Percentiles rank a stretch among this genome's conserved stretches.
These are phyloP conservation scores for Petunia hybrid DNA, from an alignment of 305 asterid genomes.

Conservation along the genomic window DNA sequence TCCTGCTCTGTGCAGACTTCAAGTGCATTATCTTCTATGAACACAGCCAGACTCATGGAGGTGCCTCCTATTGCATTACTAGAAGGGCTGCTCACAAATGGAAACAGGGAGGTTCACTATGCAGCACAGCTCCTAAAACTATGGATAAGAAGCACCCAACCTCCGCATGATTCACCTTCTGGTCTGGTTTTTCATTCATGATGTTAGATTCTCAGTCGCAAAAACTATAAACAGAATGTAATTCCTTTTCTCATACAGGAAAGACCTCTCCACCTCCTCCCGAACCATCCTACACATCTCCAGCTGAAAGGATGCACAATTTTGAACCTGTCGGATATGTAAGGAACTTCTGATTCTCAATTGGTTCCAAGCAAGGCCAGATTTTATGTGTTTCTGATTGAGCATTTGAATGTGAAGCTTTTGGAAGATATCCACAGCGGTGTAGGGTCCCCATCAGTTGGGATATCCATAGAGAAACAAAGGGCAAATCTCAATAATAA, in stretches of 20 bases:
- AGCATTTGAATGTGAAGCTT: conserved; percentile 35
- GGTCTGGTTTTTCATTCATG: conserved; percentile 52
- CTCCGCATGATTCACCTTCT: conserved; percentile 75
- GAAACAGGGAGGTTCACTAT: conserved; percentile 57
- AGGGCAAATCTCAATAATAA: conserved; percentile 38
- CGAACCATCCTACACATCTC: conserved; percentile 62
- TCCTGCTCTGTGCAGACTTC: conserved; percentile 23
- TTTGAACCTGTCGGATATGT: conserved; percentile 61
- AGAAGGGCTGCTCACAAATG: conserved; percentile 54
- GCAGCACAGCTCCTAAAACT: conserved; percentile 71
- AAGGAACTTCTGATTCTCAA: conserved; percentile 38
- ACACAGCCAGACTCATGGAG: conserved; percentile 64
- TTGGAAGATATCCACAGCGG: conserved; percentile 56
- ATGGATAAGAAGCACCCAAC: conserved; percentile 67
- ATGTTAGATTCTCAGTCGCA: not conserved
- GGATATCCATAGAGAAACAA: conserved; percentile 66
- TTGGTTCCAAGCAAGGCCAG: not conserved
- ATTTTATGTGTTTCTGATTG: conserved; percentile 39
- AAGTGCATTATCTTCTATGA: conserved; percentile 46
- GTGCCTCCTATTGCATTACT: conserved; percentile 73
- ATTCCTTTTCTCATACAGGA: conserved; percentile 49
- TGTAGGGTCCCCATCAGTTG: conserved; percentile 47
- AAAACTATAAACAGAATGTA: conserved; percentile 7
- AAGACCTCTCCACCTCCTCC: conserved; percentile 63
- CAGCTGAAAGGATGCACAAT: conserved; percentile 48